A percentile compares a stretch with the other conserved stretches of the same genome.
Conservation (phyloP, 176 grass and related monocot species). For the Phyllostachys edulis region DNA sequence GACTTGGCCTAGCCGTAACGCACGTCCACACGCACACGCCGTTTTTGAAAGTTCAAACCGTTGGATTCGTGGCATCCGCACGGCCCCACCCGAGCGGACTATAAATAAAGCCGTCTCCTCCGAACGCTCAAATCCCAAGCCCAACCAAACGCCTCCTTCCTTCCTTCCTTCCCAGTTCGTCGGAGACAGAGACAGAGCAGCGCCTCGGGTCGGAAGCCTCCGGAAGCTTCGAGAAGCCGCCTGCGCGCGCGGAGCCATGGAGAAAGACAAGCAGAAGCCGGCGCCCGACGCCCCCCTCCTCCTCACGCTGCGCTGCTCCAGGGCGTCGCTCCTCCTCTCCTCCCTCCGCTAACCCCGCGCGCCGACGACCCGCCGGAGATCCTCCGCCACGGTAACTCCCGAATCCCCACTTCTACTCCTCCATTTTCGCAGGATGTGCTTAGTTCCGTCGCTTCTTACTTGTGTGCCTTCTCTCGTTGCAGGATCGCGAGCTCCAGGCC, state of each 20-base stretch:
- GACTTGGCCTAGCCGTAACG: not conserved
- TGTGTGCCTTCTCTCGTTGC: not conserved
- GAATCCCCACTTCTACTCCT: too few species aligned
- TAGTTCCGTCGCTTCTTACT: too few species aligned
- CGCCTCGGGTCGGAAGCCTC: not conserved
- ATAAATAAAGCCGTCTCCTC: not conserved
- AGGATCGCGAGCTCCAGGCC: conserved; percentile 9
- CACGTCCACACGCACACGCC: not conserved
- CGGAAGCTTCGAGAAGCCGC: conserved; percentile 14
- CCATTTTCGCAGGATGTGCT: too few species aligned
- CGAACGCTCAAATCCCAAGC: not conserved
- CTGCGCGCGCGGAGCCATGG: conserved; percentile 8
- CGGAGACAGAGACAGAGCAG: not conserved
- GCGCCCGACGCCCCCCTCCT: conserved; percentile 8
- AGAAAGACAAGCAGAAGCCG: conserved; percentile 34
- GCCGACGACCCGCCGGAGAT: not conserved
- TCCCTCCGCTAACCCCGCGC: conserved; percentile 36
- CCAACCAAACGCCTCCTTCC: not conserved
- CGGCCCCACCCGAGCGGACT: not conserved
- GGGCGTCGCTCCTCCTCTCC: conserved; percentile 41
- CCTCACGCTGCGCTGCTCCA: conserved; percentile 38
- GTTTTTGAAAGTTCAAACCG: not conserved
- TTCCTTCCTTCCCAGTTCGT: not conserved
- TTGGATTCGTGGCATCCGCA: not conserved
- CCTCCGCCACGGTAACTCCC: conserved; percentile 4